phyloP scores from a whole-genome alignment of 1,284 basidiomycete genomes.

The Peniophora sp. region DNA sequence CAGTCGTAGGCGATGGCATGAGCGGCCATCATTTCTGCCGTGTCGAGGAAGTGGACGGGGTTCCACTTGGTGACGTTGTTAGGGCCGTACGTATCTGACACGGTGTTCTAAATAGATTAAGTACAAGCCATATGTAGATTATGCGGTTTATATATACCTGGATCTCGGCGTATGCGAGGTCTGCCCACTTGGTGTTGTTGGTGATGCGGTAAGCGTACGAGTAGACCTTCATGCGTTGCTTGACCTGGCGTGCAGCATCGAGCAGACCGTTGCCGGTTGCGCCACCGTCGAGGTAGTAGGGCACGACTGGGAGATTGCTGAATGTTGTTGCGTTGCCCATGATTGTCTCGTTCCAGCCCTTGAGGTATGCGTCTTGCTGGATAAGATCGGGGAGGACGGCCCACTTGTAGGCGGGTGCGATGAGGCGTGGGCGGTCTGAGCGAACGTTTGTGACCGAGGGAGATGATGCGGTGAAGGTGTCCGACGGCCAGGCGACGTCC shows the following conservation, averaged over 20 bases:
- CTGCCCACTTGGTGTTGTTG: slow-evolving; percentile 83
- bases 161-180: slow-evolving; percentile 81
- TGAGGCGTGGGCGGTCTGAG: slow-evolving; percentile 81
- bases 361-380: slow-evolving; percentile 78
- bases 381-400: slow-evolving; percentile 74
- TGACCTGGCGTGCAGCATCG: slow-evolving; percentile 86
- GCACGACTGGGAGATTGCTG: slow-evolving; percentile 51
- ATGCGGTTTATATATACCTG: slow-evolving; percentile 34
- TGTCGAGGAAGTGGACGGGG: slow-evolving; percentile 87
- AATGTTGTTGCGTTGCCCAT: slow-evolving; percentile 83
- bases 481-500: slow-evolving; percentile 65
- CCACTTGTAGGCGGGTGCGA: slow-evolving; percentile 93
- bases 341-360: slow-evolving; percentile 87
- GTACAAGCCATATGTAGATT: background rate
- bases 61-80: slow-evolving; percentile 65
- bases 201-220: slow-evolving; percentile 89
- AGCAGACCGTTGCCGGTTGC: slow-evolving; percentile 77
- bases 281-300: slow-evolving; percentile 69
- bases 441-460: slow-evolving; percentile 58
- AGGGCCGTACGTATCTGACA: slow-evolving; percentile 49
- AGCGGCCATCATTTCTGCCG: slow-evolving; percentile 82
- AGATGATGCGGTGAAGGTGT: slow-evolving; percentile 60
- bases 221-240: slow-evolving; percentile 88
- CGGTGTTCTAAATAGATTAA: slow-evolving; percentile 45
- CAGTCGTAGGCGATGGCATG: slow-evolving; percentile 95